phyloP scores from a whole-genome alignment of 768 basidiomycete genomes.

The Tubosaeta brunneosetosa region DNA sequence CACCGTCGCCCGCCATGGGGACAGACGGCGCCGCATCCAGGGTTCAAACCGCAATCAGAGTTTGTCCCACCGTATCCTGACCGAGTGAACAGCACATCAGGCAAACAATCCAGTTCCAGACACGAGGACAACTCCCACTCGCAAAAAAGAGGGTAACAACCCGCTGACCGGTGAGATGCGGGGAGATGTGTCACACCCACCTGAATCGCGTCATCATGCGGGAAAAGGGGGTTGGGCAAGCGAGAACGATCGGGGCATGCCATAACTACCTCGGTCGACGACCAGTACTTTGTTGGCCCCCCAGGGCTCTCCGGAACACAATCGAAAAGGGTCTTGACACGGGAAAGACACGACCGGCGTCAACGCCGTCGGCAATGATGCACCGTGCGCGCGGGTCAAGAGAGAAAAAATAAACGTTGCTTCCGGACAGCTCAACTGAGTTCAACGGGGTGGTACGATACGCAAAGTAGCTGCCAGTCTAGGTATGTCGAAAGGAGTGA shows the following conservation, averaged over 20 bases:
- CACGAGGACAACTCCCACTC: neutral
- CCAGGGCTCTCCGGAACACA: neutral
- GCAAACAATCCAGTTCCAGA: neutral
- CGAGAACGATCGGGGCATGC: neutral
- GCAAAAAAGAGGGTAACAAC: neutral
- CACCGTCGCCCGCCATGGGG: neutral
- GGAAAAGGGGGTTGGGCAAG: neutral
- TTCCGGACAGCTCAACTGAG: conserved; percentile 4
- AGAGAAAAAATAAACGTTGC: conserved; percentile 4
- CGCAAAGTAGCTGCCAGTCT: neutral
- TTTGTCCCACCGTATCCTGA: neutral
- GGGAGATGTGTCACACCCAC: neutral
- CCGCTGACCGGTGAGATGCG: neutral
- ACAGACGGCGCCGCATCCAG: neutral
- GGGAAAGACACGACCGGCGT: conserved; percentile 13
- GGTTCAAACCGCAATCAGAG: neutral
- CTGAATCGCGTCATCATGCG: neutral
- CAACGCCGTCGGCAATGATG: neutral
- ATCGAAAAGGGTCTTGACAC: neutral
- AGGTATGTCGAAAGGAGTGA: neutral
- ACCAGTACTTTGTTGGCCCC: neutral
- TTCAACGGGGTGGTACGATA: neutral
- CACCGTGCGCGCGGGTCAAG: conserved; percentile 6
- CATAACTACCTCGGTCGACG: neutral
- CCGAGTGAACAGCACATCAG: neutral